These are phyloP conservation scores for Fistulinella prunicolor DNA, from an alignment of 768 basidiomycete genomes.

Conservation along the genomic window DNA sequence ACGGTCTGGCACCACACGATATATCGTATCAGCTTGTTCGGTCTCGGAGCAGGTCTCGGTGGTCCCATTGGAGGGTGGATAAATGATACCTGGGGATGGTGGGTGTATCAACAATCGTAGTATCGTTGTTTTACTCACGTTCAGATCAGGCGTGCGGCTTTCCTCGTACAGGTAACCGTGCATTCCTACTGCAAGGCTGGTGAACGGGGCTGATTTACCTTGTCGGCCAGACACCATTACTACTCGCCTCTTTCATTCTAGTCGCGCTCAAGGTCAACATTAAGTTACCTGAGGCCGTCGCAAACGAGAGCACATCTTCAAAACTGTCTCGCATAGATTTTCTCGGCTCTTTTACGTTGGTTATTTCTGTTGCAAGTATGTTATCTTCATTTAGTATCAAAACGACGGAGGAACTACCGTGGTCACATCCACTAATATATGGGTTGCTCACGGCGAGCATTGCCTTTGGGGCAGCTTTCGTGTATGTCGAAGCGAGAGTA, in stretches of 20 bases:
- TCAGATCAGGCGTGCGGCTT: conserved; percentile 71
- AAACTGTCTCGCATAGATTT: conserved; percentile 83
- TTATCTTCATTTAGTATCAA: conserved; percentile 77
- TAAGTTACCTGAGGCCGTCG: conserved; percentile 61
- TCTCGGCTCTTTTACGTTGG: conserved; percentile 79
- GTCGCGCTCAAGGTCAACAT: conserved; percentile 80
- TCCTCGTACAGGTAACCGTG: conserved; percentile 71
- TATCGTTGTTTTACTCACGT: conserved; percentile 4
- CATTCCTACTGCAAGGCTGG: not conserved
- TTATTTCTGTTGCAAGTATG: conserved; percentile 62
- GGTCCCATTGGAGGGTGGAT: conserved; percentile 84
- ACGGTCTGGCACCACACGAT: conserved; percentile 4
- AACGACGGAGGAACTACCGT: conserved; percentile 72
- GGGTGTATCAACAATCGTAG: conserved; percentile 25
- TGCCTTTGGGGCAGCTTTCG: conserved; percentile 56
- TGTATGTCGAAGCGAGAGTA: conserved; percentile 75
- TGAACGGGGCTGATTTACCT: conserved; percentile 10
- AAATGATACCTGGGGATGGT: conserved; percentile 86
- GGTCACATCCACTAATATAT: conserved; percentile 70
- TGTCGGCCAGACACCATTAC: conserved; percentile 62
- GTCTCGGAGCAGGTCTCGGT: conserved; percentile 77
- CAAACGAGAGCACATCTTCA: conserved; percentile 53
- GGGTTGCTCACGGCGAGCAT: conserved; percentile 59
- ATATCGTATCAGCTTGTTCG: conserved; percentile 58
- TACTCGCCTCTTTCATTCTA: conserved; percentile 66